phyloP scores from a whole-genome alignment of 331 rosid species.

The Malus hybrid region DNA sequence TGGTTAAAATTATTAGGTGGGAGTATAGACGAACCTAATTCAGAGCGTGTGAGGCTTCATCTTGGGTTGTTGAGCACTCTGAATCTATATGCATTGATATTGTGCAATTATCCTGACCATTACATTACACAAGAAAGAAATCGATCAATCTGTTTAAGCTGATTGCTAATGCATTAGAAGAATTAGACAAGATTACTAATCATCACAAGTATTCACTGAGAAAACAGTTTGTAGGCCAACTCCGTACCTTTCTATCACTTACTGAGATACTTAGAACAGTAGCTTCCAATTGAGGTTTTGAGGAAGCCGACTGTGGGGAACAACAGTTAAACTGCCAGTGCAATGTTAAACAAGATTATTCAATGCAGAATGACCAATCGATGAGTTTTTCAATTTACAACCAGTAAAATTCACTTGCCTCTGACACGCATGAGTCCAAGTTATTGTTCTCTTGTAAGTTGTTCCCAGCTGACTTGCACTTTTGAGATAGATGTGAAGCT shows the following conservation, averaged over 20 bases:
- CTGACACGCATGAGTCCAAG: conserved; percentile 20
- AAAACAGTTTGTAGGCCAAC: neutral
- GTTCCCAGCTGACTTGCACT: conserved; percentile 8
- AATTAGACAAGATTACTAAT: neutral
- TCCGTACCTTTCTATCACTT: conserved; percentile 10
- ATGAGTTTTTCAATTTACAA: neutral
- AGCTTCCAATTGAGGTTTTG: conserved; percentile 9
- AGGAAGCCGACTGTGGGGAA: conserved; percentile 24
- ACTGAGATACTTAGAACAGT: neutral
- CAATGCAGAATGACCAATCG: neutral
- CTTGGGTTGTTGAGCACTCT: conserved; percentile 26
- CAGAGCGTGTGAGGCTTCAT: conserved; percentile 5
- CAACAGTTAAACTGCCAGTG: conserved; percentile 7
- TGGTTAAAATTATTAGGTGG: neutral
- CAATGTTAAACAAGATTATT: neutral
- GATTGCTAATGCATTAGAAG: neutral
- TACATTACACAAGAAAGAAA: neutral
- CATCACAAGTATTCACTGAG: neutral
- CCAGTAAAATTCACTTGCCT: conserved; percentile 11
- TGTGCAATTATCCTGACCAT: conserved; percentile 12
- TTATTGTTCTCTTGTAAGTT: conserved; percentile 11
- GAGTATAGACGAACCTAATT: conserved; percentile 7
- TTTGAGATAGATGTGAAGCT: conserved; percentile 18
- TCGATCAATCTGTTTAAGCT: neutral
- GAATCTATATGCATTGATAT: conserved; percentile 7